phyloP scores from a whole-genome alignment of 164 flowering plant species.

The Paratinospora sagittata region DNA sequence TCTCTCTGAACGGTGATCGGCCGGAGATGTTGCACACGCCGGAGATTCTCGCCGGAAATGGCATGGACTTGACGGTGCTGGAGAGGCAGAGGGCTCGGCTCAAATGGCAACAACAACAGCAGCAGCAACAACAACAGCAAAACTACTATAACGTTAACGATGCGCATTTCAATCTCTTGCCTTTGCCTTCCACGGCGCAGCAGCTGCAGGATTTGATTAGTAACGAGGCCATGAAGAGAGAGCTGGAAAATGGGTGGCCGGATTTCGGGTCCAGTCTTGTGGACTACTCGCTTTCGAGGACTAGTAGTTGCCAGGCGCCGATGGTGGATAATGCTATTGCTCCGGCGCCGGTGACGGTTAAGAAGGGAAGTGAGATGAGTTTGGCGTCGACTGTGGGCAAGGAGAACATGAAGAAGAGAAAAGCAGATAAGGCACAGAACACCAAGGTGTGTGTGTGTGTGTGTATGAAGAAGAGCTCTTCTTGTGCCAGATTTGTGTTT shows the following conservation, averaged over 20 bases:
- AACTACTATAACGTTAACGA: constrained; percentile 25
- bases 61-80: constrained; percentile 44
- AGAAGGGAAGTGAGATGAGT: constrained; percentile 24
- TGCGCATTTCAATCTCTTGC: constrained; percentile 27
- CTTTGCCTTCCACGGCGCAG: constrained; percentile 13
- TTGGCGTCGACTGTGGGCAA: background rate
- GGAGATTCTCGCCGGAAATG: constrained; percentile 23
- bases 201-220: constrained; percentile 23
- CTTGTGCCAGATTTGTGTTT: no score
- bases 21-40: constrained; percentile 41
- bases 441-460: constrained; percentile 39
- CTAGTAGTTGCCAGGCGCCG: constrained; percentile 41
- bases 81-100: constrained; percentile 50
- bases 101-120: constrained; percentile 52
- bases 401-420: constrained; percentile 64
- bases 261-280: constrained; percentile 25
- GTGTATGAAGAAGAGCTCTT: background rate
- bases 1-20: constrained; percentile 29
- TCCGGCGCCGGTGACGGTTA: constrained; percentile 20
- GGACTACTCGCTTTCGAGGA: constrained; percentile 28
- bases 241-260: constrained; percentile 41
- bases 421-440: constrained; percentile 36
- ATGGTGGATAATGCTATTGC: constrained; percentile 9
- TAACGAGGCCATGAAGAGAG: constrained; percentile 21
- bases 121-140: no score